A percentile compares a stretch with the other conserved stretches of the same genome.
These are phyloP conservation scores for Aspergillus oerlinghausenensis DNA, from an alignment of 2,329 filamentous ascomycete genomes.

Conservation along the genomic window DNA sequence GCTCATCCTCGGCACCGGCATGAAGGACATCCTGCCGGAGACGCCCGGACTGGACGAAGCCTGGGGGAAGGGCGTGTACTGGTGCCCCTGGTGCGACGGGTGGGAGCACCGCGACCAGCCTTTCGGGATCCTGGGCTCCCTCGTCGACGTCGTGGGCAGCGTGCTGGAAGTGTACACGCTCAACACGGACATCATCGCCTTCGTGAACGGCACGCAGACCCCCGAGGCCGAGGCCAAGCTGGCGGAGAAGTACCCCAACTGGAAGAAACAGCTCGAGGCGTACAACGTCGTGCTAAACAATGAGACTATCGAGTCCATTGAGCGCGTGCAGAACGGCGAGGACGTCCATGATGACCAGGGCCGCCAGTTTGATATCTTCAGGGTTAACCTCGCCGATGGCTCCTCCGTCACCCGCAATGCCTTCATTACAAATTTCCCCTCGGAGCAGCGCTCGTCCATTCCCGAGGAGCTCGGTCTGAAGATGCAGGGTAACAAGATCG, in stretches of 20 bases:
- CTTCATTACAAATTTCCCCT: slow-evolving; percentile 49
- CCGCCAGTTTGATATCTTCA: slow-evolving; percentile 52
- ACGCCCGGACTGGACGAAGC: slow-evolving; percentile 53
- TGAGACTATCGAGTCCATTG: slow-evolving; percentile 48
- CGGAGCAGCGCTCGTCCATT: slow-evolving; percentile 47
- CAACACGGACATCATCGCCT: slow-evolving; percentile 53
- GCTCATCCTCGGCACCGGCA: slow-evolving; percentile 55
- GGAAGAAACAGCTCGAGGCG: slow-evolving; percentile 46
- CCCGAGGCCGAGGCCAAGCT: slow-evolving; percentile 37
- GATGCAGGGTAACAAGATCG: slow-evolving; percentile 44
- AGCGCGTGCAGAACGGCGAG: slow-evolving; percentile 40
- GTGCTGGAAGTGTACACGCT: slow-evolving; percentile 53
- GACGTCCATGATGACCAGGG: slow-evolving; percentile 23
- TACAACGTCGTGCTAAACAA: slow-evolving; percentile 55
- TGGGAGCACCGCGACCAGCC: slow-evolving; percentile 57
- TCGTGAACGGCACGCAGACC: slow-evolving; percentile 58
- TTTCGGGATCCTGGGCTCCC: slow-evolving; percentile 50
- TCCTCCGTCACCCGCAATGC: slow-evolving; percentile 45
- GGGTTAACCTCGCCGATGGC: slow-evolving; percentile 50
- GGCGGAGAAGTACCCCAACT: slow-evolving; percentile 41
- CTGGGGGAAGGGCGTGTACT: slow-evolving; percentile 58
- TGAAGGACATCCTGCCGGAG: slow-evolving; percentile 51
- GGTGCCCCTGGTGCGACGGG: slow-evolving; percentile 64
- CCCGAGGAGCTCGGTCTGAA: slow-evolving; percentile 46
- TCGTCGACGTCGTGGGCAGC: slow-evolving; percentile 43